Evolutionary conservation across 441 rosid genomes (phyloP).

Genomic region (Gossypium gossypioides): DNA sequence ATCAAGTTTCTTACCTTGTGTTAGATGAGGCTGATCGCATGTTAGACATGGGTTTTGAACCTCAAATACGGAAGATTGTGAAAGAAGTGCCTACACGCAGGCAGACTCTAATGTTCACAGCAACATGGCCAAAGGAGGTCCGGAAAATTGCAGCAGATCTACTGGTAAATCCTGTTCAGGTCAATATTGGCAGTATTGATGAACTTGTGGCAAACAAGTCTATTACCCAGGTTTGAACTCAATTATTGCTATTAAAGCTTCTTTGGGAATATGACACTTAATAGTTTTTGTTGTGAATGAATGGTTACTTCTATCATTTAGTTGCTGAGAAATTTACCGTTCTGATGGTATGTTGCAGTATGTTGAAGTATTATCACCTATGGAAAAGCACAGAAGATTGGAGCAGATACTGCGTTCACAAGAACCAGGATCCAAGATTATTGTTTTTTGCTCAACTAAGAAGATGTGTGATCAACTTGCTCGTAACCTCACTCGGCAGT

Average conservation of each 20-base stretch:
- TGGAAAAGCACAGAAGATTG: slow-evolving; percentile 86
- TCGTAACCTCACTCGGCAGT: slow-evolving; percentile 65
- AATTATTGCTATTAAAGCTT: neutral
- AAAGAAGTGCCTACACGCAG: slow-evolving; percentile 86
- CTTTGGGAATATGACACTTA: neutral
- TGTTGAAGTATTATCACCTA: slow-evolving; percentile 64
- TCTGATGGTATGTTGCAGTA: slow-evolving; percentile 33
- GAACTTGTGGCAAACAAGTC: slow-evolving; percentile 98
- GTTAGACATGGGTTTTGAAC: slow-evolving; percentile 99
- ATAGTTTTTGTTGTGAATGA: neutral
- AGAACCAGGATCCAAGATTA: slow-evolving; percentile 89
- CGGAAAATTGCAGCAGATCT: slow-evolving; percentile 95
- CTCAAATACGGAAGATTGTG: slow-evolving; percentile 91
- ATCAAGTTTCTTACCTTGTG: slow-evolving; percentile 87
- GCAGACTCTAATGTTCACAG: slow-evolving; percentile 96
- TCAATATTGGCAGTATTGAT: slow-evolving; percentile 89
- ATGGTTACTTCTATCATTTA: neutral
- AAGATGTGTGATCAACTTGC: slow-evolving; percentile 97
- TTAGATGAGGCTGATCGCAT: slow-evolving; percentile 99
- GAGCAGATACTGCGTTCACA: slow-evolving; percentile 89
- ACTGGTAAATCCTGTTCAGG: slow-evolving; percentile 87
- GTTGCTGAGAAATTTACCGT: neutral
- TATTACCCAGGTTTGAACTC: slow-evolving; percentile 69
- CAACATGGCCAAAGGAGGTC: slow-evolving; percentile 97
- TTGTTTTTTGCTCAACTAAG: slow-evolving; percentile 89